These are phyloP conservation scores for Claviceps purpurea DNA, from an alignment of 2,329 filamentous ascomycete genomes.

Conservation along the genomic window DNA sequence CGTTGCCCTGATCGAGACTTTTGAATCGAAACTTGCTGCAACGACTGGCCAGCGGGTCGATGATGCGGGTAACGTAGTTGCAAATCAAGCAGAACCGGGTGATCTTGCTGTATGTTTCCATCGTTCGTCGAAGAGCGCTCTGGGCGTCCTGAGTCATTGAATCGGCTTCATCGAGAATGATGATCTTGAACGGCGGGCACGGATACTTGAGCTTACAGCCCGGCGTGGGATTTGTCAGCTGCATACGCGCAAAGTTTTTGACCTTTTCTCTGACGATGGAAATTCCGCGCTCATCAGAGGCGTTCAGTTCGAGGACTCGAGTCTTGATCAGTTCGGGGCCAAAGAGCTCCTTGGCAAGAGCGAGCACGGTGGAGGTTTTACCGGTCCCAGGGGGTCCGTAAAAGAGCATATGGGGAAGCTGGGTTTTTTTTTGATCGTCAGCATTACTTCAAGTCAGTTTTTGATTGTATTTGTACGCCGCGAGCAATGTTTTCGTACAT, in stretches of 20 bases:
- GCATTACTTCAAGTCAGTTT: background rate
- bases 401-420: conserved; percentile 96
- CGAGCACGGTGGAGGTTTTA: conserved; percentile 95
- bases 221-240: conserved; percentile 69
- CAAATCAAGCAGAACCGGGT: conserved; percentile 96
- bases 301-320: conserved; percentile 96
- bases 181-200: conserved; percentile 97
- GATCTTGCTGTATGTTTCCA: conserved; percentile 96
- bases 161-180: conserved; percentile 95
- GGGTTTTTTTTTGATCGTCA: conserved; percentile 4
- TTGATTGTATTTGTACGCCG: background rate
- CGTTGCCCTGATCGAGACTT: conserved; percentile 77
- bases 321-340: conserved; percentile 86
- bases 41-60: conserved; percentile 83
- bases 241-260: conserved; percentile 94
- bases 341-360: conserved; percentile 92
- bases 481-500: conserved; percentile 37
- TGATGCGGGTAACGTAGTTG: conserved; percentile 97
- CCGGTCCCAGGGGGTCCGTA: conserved; percentile 95
- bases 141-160: conserved; percentile 99
- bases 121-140: conserved; percentile 79
- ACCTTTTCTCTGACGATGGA: conserved; percentile 95
- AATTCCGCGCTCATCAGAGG: conserved; percentile 96
- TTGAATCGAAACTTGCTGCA: conserved; percentile 99
- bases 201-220: conserved; percentile 62